Evolutionary conservation across 441 rosid genomes (phyloP), one percentile per base, ranked within the genome.

Genomic region (Adansonia grandidieri): DNA sequence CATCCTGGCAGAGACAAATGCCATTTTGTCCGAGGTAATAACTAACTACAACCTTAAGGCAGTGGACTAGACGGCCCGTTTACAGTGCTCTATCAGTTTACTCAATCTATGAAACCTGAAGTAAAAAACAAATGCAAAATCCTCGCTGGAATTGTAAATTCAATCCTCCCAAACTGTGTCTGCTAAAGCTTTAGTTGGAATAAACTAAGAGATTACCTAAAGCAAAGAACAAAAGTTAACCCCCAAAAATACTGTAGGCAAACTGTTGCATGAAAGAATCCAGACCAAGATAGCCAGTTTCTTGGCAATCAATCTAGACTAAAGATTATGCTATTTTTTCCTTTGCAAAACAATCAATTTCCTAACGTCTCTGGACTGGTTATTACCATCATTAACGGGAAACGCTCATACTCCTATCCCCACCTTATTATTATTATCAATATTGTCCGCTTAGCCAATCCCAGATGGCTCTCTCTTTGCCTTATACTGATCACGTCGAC

Each of bases 401-500:
- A 88, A 86, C 84, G 74, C 79, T 48, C 85, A 84, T 45, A 65
- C 78, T 28, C 80, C 80, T 58, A 19, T 74, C 20, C 75, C 84
- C 1, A 45, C 74, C 84, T 19, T 73, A 82, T 45, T 72, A 54
- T 24, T 24, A 24, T 24, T 81, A 79, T 70, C 28, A 24, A 15
- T 53, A 48, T 14, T 76, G 45, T 11, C 76, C 79, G 0, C 58
- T 77, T 71, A 40, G 76, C 66, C 83, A 42, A 67, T 20, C 80
- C 64, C 54, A 74, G 64, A 80, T 85, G 87, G 68, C 74, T 68
- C 75, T 53, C 61, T 79, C 84, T 48, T 78, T 86, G 78, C 97
- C 96, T 73, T 96, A 96, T 78, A 74, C 87, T 61, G 83, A 86
- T 71, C 28, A 24, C 28, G 89, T 87, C 45, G 97, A 96, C 79